Percentiles rank a stretch among this genome's conserved stretches.
phyloP scores from a whole-genome alignment of 2,329 filamentous ascomycete species.

The Boeremia lycopersici region DNA sequence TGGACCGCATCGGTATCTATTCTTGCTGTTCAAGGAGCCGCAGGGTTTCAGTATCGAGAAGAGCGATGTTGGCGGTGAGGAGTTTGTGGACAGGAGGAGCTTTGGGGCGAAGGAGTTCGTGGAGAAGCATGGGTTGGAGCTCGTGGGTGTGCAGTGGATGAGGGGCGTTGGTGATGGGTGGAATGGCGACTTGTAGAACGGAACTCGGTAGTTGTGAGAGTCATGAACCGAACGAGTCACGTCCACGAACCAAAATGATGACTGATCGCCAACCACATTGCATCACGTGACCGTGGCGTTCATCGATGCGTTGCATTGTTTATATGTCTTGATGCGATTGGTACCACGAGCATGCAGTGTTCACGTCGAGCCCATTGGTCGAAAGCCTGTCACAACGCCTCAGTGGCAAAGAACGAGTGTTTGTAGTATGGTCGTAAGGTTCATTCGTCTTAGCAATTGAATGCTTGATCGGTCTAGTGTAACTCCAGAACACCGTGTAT shows the following conservation, averaged over 20 bases:
- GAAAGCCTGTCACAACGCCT: background rate
- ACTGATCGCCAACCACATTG: background rate
- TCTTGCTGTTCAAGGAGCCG: slow-evolving; percentile 39
- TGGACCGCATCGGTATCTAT: slow-evolving; percentile 44
- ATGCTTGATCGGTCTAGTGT: slow-evolving; percentile 27
- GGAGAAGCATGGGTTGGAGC: slow-evolving; percentile 32
- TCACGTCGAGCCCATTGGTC: background rate
- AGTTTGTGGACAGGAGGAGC: slow-evolving; percentile 43
- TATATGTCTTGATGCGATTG: background rate
- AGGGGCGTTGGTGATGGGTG: slow-evolving; percentile 46
- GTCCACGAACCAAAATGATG: background rate
- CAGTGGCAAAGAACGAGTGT: background rate
- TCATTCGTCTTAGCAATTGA: slow-evolving; percentile 26
- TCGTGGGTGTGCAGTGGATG: slow-evolving; percentile 47
- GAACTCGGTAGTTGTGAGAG: too few species aligned
- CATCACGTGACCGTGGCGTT: background rate
- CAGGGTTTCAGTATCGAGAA: slow-evolving; percentile 27
- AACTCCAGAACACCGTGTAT: slow-evolving; percentile 21
- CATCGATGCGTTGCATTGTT: too few species aligned
- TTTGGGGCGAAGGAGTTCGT: slow-evolving; percentile 35
- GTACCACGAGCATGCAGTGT: background rate
- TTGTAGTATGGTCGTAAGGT: slow-evolving; percentile 11
- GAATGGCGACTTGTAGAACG: slow-evolving; percentile 12
- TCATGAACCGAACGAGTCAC: background rate
- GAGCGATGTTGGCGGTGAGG: slow-evolving; percentile 42